These are phyloP conservation scores for Setaria viridis DNA, from an alignment of 202 grass and related monocot species.

Conservation along the genomic window DNA sequence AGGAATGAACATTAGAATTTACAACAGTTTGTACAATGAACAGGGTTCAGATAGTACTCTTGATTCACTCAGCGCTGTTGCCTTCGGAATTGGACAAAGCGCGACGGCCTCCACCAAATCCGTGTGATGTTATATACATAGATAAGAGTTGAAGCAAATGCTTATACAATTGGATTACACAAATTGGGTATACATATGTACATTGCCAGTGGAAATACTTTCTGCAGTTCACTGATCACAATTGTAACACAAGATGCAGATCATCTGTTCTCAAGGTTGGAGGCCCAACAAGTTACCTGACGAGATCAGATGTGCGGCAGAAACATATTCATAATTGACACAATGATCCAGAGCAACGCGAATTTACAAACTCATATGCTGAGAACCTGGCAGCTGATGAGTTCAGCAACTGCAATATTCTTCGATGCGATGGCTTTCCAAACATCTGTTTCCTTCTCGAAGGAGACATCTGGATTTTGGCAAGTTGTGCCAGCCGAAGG, in stretches of 20 bases:
- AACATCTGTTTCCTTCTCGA: conserved; percentile 45
- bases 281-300: conserved; percentile 29
- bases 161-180: conserved; percentile 24
- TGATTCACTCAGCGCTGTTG: neutral
- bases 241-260: conserved; percentile 13
- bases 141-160: neutral
- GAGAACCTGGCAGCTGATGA: conserved; percentile 76
- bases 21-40: neutral
- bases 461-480: conserved; percentile 34
- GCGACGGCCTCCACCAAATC: neutral
- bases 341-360: conserved; percentile 9
- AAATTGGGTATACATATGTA: conserved; percentile 6
- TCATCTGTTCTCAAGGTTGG: neutral
- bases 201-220: neutral
- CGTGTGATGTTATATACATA: conserved; percentile 7
- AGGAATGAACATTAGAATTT: neutral
- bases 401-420: conserved; percentile 60
- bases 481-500: conserved; percentile 27
- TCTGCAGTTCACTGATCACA: conserved; percentile 20
- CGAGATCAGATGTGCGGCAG: conserved; percentile 2
- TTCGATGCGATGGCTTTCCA: conserved; percentile 69
- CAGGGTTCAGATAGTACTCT: neutral
- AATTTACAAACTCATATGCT: conserved; percentile 52
- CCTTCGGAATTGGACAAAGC: conserved; percentile 8
- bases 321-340: conserved; percentile 24